These are phyloP conservation scores for Pleurotus eryngii DNA, from an alignment of 768 basidiomycete species.

Conservation along the genomic window DNA sequence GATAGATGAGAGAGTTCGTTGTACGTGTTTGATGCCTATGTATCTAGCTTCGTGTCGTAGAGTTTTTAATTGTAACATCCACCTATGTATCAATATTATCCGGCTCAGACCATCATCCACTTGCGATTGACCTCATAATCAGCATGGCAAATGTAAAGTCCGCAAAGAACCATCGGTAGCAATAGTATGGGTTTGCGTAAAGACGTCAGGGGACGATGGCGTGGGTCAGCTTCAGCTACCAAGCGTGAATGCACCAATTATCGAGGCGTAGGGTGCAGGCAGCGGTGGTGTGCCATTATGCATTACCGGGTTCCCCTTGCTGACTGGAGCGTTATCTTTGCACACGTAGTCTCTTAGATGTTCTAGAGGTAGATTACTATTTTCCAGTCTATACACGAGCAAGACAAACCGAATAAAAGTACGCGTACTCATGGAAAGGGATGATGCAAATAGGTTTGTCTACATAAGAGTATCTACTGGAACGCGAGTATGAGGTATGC, in stretches of 20 bases:
- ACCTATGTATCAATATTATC: too few species aligned
- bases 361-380: background rate
- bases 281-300: background rate
- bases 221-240: background rate
- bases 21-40: too few species aligned
- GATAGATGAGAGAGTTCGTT: too few species aligned
- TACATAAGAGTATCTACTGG: constrained; percentile 5
- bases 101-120: too few species aligned
- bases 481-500: background rate
- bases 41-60: too few species aligned
- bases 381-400: constrained; percentile 4
- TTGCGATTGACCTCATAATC: too few species aligned
- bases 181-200: background rate
- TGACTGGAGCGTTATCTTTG: background rate
- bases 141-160: background rate
- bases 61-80: too few species aligned
- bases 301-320: background rate
- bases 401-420: background rate
- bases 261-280: background rate
- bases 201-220: background rate
- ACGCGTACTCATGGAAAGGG: background rate
- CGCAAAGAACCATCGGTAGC: background rate
- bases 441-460: background rate
- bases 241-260: background rate
- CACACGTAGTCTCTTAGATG: background rate